Percentiles rank a stretch among this genome's conserved stretches.
phyloP scores from a whole-genome alignment of 805 yeast genomes.

The Komagataella pastoris region DNA sequence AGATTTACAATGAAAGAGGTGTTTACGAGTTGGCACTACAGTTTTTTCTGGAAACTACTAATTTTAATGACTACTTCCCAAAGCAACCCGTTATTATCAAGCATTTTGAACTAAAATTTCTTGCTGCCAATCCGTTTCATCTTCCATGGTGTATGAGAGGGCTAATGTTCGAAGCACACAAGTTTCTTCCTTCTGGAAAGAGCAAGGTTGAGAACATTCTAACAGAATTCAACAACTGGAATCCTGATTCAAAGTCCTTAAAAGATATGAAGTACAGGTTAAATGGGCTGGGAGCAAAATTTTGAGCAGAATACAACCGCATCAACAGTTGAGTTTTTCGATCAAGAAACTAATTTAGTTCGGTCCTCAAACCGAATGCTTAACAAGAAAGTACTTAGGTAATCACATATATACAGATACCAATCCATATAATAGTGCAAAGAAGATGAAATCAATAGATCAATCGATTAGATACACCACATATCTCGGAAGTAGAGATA shows the following conservation, averaged over 20 bases:
- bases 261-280: slow-evolving; percentile 65
- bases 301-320: slow-evolving; percentile 4
- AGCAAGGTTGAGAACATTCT: slow-evolving; percentile 48
- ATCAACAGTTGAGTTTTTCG: too few relatives aligned
- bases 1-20: slow-evolving; percentile 68
- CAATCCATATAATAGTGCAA: too few relatives aligned
- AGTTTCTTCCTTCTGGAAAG: slow-evolving; percentile 24
- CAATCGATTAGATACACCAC: too few relatives aligned
- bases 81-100: slow-evolving; percentile 14
- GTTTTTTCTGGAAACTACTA: slow-evolving; percentile 59
- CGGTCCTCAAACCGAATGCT: too few relatives aligned
- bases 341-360: too few relatives aligned
- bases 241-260: slow-evolving; percentile 69
- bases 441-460: too few relatives aligned
- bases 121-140: slow-evolving; percentile 71
- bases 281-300: slow-evolving; percentile 19
- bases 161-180: slow-evolving; percentile 39
- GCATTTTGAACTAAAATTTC: slow-evolving; percentile 45
- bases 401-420: too few relatives aligned
- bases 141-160: slow-evolving; percentile 93
- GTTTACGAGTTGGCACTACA: slow-evolving; percentile 75
- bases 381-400: too few relatives aligned
- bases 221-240: slow-evolving; percentile 72
- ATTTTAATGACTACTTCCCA: slow-evolving; percentile 11
- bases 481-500: too few relatives aligned